phyloP scores from a whole-genome alignment of 208 protist genomes.

The Leishmania major region DNA sequence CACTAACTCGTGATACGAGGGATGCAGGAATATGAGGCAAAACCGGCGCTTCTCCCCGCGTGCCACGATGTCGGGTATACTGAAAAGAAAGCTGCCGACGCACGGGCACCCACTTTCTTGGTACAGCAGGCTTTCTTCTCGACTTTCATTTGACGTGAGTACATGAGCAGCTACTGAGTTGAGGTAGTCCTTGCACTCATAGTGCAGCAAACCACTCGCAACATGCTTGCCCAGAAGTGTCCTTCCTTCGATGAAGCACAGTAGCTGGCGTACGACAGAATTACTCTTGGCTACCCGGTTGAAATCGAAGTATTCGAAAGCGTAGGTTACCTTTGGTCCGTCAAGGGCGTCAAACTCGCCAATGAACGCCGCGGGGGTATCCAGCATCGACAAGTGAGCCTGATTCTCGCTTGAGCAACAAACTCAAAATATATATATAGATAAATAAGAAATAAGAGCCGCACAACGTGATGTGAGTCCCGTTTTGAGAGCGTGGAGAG shows the following conservation, averaged over 20 bases:
- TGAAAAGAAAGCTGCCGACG: slow-evolving; percentile 73
- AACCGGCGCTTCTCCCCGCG: slow-evolving; percentile 80
- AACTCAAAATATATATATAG: no score
- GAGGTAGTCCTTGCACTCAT: slow-evolving; percentile 51
- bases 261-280: slow-evolving; percentile 13
- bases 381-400: slow-evolving; percentile 10
- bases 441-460: slow-evolving; percentile 2
- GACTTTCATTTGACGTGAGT: slow-evolving; percentile 65
- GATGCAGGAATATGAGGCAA: slow-evolving; percentile 73
- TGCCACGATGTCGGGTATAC: slow-evolving; percentile 78
- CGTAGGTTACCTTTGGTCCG: slow-evolving; percentile 64
- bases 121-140: slow-evolving; percentile 67
- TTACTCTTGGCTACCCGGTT: slow-evolving; percentile 5
- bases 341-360: slow-evolving; percentile 83
- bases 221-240: slow-evolving; percentile 34
- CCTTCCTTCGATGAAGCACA: slow-evolving; percentile 36
- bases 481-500: slow-evolving; percentile 8
- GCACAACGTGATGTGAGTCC: background rate
- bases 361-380: slow-evolving; percentile 62
- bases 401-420: background rate
- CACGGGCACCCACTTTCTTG: slow-evolving; percentile 62
- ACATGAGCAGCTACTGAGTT: slow-evolving; percentile 58
- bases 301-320: slow-evolving; percentile 74
- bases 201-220: slow-evolving; percentile 54
- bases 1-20: slow-evolving; percentile 55